Evolutionary conservation across 179 eudicot species (phyloP), one percentile per base, ranked within the genome.

Genomic region (Gypsophila paniculata): DNA sequence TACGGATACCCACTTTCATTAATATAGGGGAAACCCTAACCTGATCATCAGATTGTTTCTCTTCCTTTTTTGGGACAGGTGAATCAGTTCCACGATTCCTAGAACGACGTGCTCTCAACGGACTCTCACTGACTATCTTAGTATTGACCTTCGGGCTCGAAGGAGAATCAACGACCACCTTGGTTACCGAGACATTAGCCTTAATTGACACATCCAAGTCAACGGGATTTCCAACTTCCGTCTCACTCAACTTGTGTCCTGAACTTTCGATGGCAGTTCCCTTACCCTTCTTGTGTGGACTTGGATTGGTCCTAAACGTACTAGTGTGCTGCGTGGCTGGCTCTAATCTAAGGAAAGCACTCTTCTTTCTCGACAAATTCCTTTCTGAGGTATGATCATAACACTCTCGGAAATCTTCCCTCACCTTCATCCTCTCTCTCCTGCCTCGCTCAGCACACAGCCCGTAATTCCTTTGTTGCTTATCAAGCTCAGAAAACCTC

Each of bases 121-220:
- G 72, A 83, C 71, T 69, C 69, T 82, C 70, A 61, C 75, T 70
- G 21, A 39, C 70, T 68, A 68, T 77, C 76, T 63, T 74, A 26
- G 29, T 59, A 62, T 83, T 81, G 25, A 73, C 76, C 29, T 22
- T 78, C 19, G 84, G 76, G 65, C 76, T 75, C 21, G 84, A 67
- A 48, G 96, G 83, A 23, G 70, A 44, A 6, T 85, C 69, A 76
- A 78, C 62, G 72, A 84, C 74, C 74, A 91, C 86, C 86, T 90
- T 88, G 60, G 96, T 96, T 48, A 89, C 86, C 42, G 91, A 80
- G 60, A 83, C 81, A 77, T 89, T 91, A 14, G 96, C 89, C 72
- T 87, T 89, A 72, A 91, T 91, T 7, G 89, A 87, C 71, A 91
- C 91, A 68, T 86, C 91, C 74, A 87, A 87, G 72, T 89, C 89